A percentile compares a stretch with the other conserved stretches of the same genome.
Conservation (phyloP, 352 stramenopile genomes). For the Phytophthora boehmeriae region DNA sequence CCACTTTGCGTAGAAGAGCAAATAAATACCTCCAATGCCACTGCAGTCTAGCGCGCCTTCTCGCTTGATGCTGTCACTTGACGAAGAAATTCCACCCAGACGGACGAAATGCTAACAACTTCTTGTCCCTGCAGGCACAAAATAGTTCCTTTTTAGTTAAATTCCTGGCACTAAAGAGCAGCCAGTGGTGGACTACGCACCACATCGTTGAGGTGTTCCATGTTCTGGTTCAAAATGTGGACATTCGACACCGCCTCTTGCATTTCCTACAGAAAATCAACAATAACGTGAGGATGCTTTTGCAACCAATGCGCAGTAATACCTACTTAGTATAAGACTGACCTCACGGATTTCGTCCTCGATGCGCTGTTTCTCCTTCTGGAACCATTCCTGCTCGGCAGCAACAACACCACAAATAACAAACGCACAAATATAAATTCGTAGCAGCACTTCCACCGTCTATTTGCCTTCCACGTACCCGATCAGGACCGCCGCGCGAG, state of each 20-base stretch:
- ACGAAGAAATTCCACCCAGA: constrained; percentile 76
- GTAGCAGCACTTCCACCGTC: neutral
- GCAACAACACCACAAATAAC: constrained; percentile 12
- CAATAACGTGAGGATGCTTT: neutral
- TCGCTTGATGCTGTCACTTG: constrained; percentile 54
- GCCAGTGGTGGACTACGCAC: constrained; percentile 29
- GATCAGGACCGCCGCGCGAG: constrained; percentile 32
- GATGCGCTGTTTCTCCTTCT: constrained; percentile 67
- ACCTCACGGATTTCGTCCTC: constrained; percentile 81
- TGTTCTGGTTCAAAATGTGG: constrained; percentile 81
- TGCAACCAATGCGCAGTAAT: neutral
- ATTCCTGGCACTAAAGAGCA: neutral
- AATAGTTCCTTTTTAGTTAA: neutral
- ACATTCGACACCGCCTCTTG: constrained; percentile 84
- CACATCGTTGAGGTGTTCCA: constrained; percentile 84
- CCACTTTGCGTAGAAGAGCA: constrained; percentile 6
- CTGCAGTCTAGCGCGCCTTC: constrained; percentile 40
- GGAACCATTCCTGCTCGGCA: constrained; percentile 59
- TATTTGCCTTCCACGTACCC: constrained; percentile 12
- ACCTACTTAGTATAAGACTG: too few species aligned
- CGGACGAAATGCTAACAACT: constrained; percentile 71
- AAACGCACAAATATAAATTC: neutral
- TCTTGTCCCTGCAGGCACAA: constrained; percentile 60
- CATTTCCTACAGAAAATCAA: constrained; percentile 52
- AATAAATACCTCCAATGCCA: constrained; percentile 21